Conservation (phyloP, 169 alveolate genomes). For the Plasmodium yoelii region DNA sequence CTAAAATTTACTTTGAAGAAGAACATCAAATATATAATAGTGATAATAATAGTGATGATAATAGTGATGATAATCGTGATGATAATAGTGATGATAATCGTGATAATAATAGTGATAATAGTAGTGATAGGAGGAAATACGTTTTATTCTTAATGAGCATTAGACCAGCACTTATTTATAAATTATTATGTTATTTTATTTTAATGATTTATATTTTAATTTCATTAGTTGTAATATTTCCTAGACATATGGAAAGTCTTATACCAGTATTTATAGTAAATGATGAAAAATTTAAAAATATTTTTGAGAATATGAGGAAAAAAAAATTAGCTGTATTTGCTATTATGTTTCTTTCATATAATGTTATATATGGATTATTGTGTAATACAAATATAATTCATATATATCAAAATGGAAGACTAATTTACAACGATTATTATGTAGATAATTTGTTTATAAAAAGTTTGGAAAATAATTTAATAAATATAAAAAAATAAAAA, state of each 20-base stretch:
- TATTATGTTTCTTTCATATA: conserved; percentile 37
- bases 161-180: conserved; percentile 30
- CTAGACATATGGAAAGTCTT: conserved; percentile 17
- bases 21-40: conserved; percentile 2
- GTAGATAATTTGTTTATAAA: conserved; percentile 15
- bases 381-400: conserved; percentile 58
- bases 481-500: too few species aligned
- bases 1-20: conserved; percentile 44
- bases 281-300: conserved; percentile 18
- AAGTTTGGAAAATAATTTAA: conserved; percentile 9
- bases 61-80: too few species aligned
- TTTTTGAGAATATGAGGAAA: conserved; percentile 48
- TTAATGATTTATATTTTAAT: conserved; percentile 25
- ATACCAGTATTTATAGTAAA: conserved; percentile 32
- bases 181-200: conserved; percentile 20
- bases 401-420: conserved; percentile 48
- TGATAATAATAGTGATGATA: too few species aligned
- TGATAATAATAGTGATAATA: neutral
- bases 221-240: conserved; percentile 20
- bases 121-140: conserved; percentile 23
- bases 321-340: conserved; percentile 23
- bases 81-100: too few species aligned
- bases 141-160: conserved; percentile 35
- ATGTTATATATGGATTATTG: conserved; percentile 42
- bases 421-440: conserved; percentile 54